Percentiles rank a stretch among this genome's conserved stretches.
Conservation (phyloP, 2,329 filamentous ascomycete genomes). For the Helicocarpus griseus region DNA sequence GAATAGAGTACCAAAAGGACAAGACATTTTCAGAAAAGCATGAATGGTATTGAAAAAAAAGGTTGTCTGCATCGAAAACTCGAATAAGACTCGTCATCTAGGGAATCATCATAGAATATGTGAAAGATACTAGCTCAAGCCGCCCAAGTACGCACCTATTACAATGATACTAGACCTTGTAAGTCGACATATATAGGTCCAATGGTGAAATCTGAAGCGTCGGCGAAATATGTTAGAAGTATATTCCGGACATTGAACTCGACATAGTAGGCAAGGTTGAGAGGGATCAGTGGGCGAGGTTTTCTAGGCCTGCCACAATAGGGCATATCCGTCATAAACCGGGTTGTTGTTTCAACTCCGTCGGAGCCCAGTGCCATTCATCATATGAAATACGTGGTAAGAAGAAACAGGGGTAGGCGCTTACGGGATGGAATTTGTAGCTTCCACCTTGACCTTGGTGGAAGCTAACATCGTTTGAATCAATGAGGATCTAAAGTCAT, state of each 20-base stretch:
- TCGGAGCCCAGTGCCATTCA: slow-evolving; percentile 99
- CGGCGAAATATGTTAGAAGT: not conserved
- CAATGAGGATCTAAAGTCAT: not conserved
- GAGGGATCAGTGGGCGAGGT: slow-evolving; percentile 87
- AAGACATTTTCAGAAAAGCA: slow-evolving; percentile 41
- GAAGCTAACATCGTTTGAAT: not conserved
- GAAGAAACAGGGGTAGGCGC: slow-evolving; percentile 2
- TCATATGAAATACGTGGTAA: slow-evolving; percentile 45
- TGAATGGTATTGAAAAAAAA: slow-evolving; percentile 47
- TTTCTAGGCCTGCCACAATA: slow-evolving; percentile 98
- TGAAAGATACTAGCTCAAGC: slow-evolving; percentile 8
- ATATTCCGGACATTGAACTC: not conserved
- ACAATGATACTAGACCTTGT: not conserved
- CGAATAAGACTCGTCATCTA: slow-evolving; percentile 59
- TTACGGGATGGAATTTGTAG: not conserved
- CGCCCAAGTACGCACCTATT: slow-evolving; percentile 5
- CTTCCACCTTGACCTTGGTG: not conserved
- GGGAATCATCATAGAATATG: slow-evolving; percentile 38
- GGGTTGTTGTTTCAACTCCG: slow-evolving; percentile 41
- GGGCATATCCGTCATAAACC: slow-evolving; percentile 75
- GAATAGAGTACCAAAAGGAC: not conserved
- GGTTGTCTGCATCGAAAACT: slow-evolving; percentile 52
- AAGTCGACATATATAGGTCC: no score
- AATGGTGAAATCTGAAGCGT: not conserved
- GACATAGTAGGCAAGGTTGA: not conserved